A percentile compares a stretch with the other conserved stretches of the same genome.
These are phyloP conservation scores for Apiotrichum montevideense DNA, from an alignment of 1,284 basidiomycete species.

Conservation along the genomic window DNA sequence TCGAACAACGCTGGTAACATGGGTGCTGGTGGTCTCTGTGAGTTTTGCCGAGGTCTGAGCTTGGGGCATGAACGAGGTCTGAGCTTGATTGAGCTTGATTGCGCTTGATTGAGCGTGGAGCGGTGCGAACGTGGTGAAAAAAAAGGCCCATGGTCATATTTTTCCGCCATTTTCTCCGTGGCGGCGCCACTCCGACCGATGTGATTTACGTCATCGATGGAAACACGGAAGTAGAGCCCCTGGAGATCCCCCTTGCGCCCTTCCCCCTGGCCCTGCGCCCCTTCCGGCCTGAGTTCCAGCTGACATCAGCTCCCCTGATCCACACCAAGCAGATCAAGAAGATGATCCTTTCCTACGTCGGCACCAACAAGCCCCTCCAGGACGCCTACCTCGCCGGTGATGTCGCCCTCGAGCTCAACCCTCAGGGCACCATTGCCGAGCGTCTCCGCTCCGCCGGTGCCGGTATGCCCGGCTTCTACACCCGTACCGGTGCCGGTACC, in stretches of 20 bases:
- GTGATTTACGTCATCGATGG: no score
- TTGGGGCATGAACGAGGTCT: no score
- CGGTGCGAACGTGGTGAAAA: no score
- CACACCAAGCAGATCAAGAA: constrained; percentile 67
- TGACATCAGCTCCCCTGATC: constrained; percentile 63
- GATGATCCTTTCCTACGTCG: constrained; percentile 82
- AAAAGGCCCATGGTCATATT: no score
- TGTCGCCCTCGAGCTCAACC: constrained; percentile 78
- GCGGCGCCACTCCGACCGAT: no score
- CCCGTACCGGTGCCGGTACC: constrained; percentile 84
- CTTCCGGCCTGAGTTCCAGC: not conserved
- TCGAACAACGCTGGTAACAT: constrained; percentile 82
- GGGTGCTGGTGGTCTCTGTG: constrained; percentile 70
- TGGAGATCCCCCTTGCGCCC: no score
- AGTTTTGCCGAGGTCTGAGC: constrained; percentile 21
- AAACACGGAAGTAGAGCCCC: no score
- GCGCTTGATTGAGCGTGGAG: no score
- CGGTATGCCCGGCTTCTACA: constrained; percentile 94
- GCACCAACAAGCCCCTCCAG: constrained; percentile 52
- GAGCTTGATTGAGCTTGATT: no score
- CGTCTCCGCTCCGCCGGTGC: constrained; percentile 85
- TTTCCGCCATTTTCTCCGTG: no score
- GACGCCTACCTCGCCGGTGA: constrained; percentile 69
- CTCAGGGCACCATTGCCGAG: constrained; percentile 88
- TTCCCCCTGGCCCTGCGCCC: no score